Evolutionary conservation across 1,284 basidiomycete species (phyloP), one percentile per base, ranked within the genome.

Genomic region (Irpex lacteus): DNA sequence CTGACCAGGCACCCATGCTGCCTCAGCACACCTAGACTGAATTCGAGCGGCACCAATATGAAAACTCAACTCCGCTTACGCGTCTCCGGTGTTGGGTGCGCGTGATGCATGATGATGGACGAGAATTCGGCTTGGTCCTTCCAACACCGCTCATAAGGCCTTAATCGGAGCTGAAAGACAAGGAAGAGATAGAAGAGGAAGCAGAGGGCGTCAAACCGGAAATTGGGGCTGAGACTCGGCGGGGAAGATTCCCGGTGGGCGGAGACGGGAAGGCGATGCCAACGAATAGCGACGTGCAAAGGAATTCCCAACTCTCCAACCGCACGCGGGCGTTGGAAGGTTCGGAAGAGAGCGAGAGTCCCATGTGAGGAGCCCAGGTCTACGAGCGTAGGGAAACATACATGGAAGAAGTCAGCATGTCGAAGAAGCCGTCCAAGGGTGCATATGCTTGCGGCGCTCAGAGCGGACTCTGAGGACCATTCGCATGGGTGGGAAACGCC

Each of bases 161-260:
- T 9, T 19, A 53, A 53, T n/a, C 52, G 52, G 52, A 53, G 52
- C 21, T 53, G 15, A 26, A 26, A n/a, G 52, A 9, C 15, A 9
- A 9, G 19, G 52, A 19, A 53, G 19, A 9, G 52, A 9, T 9
- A 19, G 52, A n/a, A 19, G 52, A 53, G 52, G 32, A 56, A 21
- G 32, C 21, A 26, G 18, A 5, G 19, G 50, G 18, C 13, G 50
- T 19, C 54, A 36, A 34, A 15, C 11, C 50, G 50, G 34, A 36
- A 56, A 34, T 56, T 56, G 54, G 54, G 54, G 54, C 54, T 56
- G 26, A 56, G 54, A 56, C 19, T 56, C 21, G 54, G 13, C 32
- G 21, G 18, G 26, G 54, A 56, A 34, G 21, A 53, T 13, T 18
- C 21, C 18, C 21, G 50, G 4, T 7, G 26, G 34, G 26, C 32